Percentiles rank a stretch among this genome's conserved stretches.
These are phyloP conservation scores for Penicillium manginii DNA, from an alignment of 495 filamentous ascomycete genomes.

Conservation along the genomic window DNA sequence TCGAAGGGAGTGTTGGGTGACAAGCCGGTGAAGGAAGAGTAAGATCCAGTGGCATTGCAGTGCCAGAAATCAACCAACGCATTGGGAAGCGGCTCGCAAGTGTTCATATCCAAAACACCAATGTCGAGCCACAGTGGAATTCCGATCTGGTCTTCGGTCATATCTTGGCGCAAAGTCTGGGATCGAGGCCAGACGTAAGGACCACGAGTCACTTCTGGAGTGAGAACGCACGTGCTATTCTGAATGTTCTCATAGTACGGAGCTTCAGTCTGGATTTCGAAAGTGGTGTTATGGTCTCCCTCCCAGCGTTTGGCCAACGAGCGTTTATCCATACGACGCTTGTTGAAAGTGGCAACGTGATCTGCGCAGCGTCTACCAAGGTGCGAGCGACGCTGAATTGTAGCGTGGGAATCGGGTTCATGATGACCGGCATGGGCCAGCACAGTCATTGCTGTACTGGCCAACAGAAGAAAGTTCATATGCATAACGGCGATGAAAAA, in stretches of 20 bases:
- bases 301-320: not conserved
- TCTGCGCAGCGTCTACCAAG: not conserved
- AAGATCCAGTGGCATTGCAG: slow-evolving; percentile 50
- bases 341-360: slow-evolving; percentile 4
- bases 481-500: not conserved
- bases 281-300: not conserved
- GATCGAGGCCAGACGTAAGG: slow-evolving; percentile 46
- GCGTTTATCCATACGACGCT: not conserved
- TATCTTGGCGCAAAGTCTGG: slow-evolving; percentile 44
- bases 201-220: slow-evolving; percentile 52
- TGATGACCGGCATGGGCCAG: slow-evolving; percentile 5
- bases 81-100: slow-evolving; percentile 51
- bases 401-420: not conserved
- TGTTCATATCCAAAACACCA: slow-evolving; percentile 57
- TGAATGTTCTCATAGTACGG: slow-evolving; percentile 26
- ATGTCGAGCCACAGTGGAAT: slow-evolving; percentile 57
- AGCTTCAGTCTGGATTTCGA: slow-evolving; percentile 13
- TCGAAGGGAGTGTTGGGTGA: slow-evolving; percentile 29
- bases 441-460: not conserved
- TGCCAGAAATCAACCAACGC: slow-evolving; percentile 62
- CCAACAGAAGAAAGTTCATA: not conserved
- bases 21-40: slow-evolving; percentile 51
- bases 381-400: not conserved
- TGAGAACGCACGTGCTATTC: slow-evolving; percentile 53
- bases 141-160: slow-evolving; percentile 55